Conservation (phyloP, 129 eudicot species). For the Gnaphalium uliginosum region DNA sequence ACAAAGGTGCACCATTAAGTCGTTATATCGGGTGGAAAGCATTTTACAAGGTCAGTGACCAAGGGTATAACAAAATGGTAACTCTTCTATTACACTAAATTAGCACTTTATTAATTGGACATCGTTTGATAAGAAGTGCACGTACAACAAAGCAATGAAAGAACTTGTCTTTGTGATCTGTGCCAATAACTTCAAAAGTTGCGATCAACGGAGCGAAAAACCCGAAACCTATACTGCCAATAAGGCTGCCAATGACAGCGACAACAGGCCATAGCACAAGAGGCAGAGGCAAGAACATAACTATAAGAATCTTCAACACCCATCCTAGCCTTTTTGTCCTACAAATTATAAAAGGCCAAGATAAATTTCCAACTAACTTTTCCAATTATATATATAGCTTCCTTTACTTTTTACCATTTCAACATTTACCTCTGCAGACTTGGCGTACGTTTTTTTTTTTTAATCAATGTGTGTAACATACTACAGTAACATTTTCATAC, state of each 20-base stretch:
- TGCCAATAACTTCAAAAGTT: slow-evolving; percentile 82
- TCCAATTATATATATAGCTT: not conserved
- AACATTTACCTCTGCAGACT: no score
- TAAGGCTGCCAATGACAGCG: slow-evolving; percentile 58
- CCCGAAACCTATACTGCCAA: slow-evolving; percentile 78
- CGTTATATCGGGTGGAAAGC: no score
- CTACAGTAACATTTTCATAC: not conserved
- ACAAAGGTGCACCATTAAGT: not conserved
- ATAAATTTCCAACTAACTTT: not conserved
- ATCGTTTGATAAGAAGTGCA: not conserved
- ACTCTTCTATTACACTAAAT: not conserved
- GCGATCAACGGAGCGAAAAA: slow-evolving; percentile 82
- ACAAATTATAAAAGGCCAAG: not conserved
- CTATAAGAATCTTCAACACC: slow-evolving; percentile 54
- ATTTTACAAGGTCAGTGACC: no score
- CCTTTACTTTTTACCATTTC: no score
- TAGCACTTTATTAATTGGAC: not conserved
- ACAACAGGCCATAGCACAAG: slow-evolving; percentile 67
- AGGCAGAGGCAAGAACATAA: slow-evolving; percentile 65
- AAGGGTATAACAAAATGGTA: not conserved
- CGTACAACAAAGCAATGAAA: slow-evolving; percentile 75
- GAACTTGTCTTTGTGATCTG: slow-evolving; percentile 48
- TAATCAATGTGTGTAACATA: no score
- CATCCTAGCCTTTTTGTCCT: slow-evolving; percentile 84
- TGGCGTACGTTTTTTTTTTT: no score